Conservation (phyloP, 371 early-diverging fungal genomes). For the Mortierella sp. region DNA sequence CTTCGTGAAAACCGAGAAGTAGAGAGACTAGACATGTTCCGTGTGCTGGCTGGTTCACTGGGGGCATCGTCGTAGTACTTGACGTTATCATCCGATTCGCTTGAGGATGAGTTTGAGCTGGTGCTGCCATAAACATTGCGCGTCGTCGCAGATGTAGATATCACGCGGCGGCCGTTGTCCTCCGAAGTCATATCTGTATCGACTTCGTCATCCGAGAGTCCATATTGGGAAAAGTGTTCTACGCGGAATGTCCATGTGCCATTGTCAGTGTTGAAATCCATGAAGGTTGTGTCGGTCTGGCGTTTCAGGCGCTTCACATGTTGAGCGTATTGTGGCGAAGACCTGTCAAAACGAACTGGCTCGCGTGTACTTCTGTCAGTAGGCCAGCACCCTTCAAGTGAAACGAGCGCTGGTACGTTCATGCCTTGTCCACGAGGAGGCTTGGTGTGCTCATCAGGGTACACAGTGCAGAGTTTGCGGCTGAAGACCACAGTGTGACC, state of each 20-base stretch:
- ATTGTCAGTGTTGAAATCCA: constrained; percentile 75
- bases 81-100: constrained; percentile 3
- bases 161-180: constrained; percentile 1
- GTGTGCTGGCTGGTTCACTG: background rate
- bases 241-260: constrained; percentile 93
- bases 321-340: constrained; percentile 72
- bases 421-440: constrained; percentile 87
- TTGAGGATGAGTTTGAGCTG: background rate
- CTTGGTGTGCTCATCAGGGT: constrained; percentile 82
- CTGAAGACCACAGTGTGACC: constrained; percentile 82
- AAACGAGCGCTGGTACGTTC: constrained; percentile 88
- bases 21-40: background rate
- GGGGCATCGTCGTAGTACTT: background rate
- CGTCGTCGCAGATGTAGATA: background rate
- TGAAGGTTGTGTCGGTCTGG: constrained; percentile 78
- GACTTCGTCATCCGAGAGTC: constrained; percentile 60
- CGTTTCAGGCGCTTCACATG: constrained; percentile 76
- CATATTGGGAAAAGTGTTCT: constrained; percentile 87
- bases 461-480: constrained; percentile 78
- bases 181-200: constrained; percentile 26
- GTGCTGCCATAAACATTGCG: background rate
- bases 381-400: constrained; percentile 84
- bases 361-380: constrained; percentile 79
- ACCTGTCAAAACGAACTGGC: constrained; percentile 71
- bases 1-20: constrained; percentile 12